Evolutionary conservation across 2,329 filamentous ascomycete genomes (phyloP).

Genomic region (Xylogone sp.): DNA sequence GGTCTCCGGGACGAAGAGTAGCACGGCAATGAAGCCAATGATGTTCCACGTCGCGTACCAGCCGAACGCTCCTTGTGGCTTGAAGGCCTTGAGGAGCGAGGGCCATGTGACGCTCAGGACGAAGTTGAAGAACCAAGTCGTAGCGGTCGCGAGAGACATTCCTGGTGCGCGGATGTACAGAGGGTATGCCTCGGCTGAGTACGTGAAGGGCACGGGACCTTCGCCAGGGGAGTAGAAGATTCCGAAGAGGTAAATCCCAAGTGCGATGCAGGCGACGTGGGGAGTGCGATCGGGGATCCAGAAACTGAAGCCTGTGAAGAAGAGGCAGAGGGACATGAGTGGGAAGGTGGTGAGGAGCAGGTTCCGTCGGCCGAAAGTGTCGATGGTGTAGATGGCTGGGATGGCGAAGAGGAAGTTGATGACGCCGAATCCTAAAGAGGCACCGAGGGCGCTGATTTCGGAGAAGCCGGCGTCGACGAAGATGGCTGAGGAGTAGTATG

Average conservation of each 20-base stretch:
- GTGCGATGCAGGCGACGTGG: constrained; percentile 35
- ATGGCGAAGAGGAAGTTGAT: constrained; percentile 64
- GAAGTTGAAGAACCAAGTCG: constrained; percentile 53
- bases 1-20: constrained; percentile 53
- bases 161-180: constrained; percentile 58
- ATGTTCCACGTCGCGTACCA: constrained; percentile 52
- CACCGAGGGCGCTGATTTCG: constrained; percentile 48
- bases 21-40: constrained; percentile 49
- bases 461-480: constrained; percentile 53
- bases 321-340: constrained; percentile 51
- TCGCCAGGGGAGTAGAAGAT: constrained; percentile 62
- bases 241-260: constrained; percentile 61
- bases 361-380: constrained; percentile 63
- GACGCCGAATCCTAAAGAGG: constrained; percentile 60
- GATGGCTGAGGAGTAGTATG: constrained; percentile 59
- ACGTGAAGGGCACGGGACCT: constrained; percentile 57
- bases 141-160: constrained; percentile 58
- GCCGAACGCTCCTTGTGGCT: constrained; percentile 40
- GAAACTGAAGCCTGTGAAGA: constrained; percentile 50
- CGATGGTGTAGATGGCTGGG: constrained; percentile 62
- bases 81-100: constrained; percentile 13
- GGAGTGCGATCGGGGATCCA: constrained; percentile 39
- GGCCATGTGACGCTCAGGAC: constrained; percentile 51
- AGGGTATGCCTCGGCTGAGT: constrained; percentile 59
- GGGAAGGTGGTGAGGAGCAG: constrained; percentile 62